Conservation (phyloP, 768 basidiomycete species). For the Crucibulum laeve region DNA sequence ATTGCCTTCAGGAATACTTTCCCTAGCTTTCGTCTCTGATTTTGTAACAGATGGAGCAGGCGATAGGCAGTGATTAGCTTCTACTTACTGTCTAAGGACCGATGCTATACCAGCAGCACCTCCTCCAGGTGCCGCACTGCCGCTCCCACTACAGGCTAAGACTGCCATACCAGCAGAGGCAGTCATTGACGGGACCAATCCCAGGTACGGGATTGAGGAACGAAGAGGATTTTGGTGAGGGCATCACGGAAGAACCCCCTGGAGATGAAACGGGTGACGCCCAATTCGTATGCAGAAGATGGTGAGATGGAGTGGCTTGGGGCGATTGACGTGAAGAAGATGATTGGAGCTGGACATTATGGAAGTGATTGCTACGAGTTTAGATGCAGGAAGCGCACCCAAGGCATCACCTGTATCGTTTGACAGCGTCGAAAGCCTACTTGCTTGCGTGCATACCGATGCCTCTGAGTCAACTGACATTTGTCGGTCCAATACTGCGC, state of each 20-base stretch:
- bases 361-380: background rate
- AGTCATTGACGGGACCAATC: too few relatives aligned
- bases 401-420: slow-evolving; percentile 8
- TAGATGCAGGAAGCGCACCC: background rate
- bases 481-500: background rate
- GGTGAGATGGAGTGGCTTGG: slow-evolving; percentile 4
- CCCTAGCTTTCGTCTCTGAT: background rate
- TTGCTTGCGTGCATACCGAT: slow-evolving; percentile 30
- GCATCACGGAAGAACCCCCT: slow-evolving; percentile 8
- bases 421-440: slow-evolving; percentile 15
- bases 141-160: too few relatives aligned
- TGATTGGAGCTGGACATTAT: background rate
- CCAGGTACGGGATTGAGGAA: slow-evolving; percentile 12
- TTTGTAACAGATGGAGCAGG: background rate
- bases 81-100: slow-evolving; percentile 30
- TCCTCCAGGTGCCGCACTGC: too few relatives aligned
- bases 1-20: slow-evolving; percentile 5
- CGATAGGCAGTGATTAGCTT: slow-evolving; percentile 15
- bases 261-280: slow-evolving; percentile 28
- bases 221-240: slow-evolving; percentile 11
- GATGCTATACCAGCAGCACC: slow-evolving; percentile 30
- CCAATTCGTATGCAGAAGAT: slow-evolving; percentile 36
- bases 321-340: background rate
- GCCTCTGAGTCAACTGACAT: slow-evolving; percentile 26
- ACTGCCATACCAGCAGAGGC: too few relatives aligned